phyloP scores from a whole-genome alignment of 2,329 filamentous ascomycete species.

The Aspergillus japonicus region DNA sequence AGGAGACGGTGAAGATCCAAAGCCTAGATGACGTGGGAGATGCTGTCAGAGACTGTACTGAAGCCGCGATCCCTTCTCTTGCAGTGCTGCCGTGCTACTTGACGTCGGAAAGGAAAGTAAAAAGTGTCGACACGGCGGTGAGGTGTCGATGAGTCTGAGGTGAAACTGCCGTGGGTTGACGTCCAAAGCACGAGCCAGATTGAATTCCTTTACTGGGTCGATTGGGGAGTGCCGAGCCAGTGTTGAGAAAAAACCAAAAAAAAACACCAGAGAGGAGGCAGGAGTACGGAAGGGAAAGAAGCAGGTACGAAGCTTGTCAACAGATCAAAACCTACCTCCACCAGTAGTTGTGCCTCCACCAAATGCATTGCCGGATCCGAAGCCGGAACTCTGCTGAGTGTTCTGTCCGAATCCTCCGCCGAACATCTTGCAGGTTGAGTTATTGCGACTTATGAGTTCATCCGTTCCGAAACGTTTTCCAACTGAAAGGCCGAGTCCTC shows the following conservation, averaged over 20 bases:
- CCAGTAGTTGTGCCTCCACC: conserved; percentile 31
- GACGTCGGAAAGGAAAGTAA: conserved; percentile 21
- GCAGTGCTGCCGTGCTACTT: conserved; percentile 28
- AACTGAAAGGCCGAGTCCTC: neutral
- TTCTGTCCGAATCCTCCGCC: conserved; percentile 58
- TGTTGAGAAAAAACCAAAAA: conserved; percentile 5
- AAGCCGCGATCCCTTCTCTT: conserved; percentile 34
- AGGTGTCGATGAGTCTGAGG: conserved; percentile 19
- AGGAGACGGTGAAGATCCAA: conserved; percentile 39
- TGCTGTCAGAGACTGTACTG: conserved; percentile 41
- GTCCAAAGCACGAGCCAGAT: conserved; percentile 29
- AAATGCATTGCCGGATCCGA: conserved; percentile 40
- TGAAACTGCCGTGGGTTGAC: conserved; percentile 29
- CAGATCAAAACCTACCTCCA: conserved; percentile 36
- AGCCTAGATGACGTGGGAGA: conserved; percentile 40
- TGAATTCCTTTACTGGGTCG: conserved; percentile 12
- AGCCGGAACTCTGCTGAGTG: conserved; percentile 48
- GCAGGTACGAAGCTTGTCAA: conserved; percentile 8
- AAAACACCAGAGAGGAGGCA: conserved; percentile 3
- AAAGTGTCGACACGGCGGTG: conserved; percentile 20
- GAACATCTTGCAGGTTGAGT: conserved; percentile 35
- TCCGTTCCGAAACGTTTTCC: conserved; percentile 21
- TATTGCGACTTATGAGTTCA: conserved; percentile 30
- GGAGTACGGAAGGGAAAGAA: conserved; percentile 8
- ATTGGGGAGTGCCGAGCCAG: conserved; percentile 6